Evolutionary conservation across 345 rosid genomes (phyloP).

Genomic region (Lumnitzera racemosa): DNA sequence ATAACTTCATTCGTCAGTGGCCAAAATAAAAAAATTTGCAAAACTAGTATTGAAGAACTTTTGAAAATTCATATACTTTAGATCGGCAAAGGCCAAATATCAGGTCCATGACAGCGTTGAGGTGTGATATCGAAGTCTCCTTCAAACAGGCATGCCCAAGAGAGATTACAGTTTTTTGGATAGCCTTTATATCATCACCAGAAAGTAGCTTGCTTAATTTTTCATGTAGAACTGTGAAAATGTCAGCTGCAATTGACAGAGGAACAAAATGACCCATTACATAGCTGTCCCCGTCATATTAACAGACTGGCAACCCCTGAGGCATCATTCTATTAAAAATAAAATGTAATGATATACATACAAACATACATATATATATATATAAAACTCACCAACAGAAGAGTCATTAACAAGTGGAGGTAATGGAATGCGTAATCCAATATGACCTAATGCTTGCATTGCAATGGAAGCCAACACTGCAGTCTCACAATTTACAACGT

Average conservation of each 20-base stretch:
- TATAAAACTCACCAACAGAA: slow-evolving; percentile 43
- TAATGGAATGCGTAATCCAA: slow-evolving; percentile 64
- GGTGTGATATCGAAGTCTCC: slow-evolving; percentile 58
- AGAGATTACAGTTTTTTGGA: slow-evolving; percentile 69
- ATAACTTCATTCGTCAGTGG: background rate
- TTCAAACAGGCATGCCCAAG: slow-evolving; percentile 76
- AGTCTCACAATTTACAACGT: slow-evolving; percentile 58
- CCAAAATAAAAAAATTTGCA: background rate
- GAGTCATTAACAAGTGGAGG: slow-evolving; percentile 48
- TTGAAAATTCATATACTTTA: slow-evolving; percentile 43
- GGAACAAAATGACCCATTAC: background rate
- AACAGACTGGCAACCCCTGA: background rate
- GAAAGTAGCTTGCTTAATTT: slow-evolving; percentile 70
- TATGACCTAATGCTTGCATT: slow-evolving; percentile 95
- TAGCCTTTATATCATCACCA: slow-evolving; percentile 77
- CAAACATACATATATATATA: no score
- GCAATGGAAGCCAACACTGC: slow-evolving; percentile 77
- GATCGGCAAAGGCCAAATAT: slow-evolving; percentile 80
- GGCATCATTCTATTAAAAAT: no score
- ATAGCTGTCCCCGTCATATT: background rate
- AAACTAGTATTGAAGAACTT: no score
- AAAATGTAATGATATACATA: no score
- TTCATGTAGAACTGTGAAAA: slow-evolving; percentile 54
- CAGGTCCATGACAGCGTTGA: slow-evolving; percentile 64
- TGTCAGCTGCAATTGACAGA: slow-evolving; percentile 45